phyloP scores from a whole-genome alignment of 2,329 filamentous ascomycete genomes.

The Colletotrichum euphorbiae region DNA sequence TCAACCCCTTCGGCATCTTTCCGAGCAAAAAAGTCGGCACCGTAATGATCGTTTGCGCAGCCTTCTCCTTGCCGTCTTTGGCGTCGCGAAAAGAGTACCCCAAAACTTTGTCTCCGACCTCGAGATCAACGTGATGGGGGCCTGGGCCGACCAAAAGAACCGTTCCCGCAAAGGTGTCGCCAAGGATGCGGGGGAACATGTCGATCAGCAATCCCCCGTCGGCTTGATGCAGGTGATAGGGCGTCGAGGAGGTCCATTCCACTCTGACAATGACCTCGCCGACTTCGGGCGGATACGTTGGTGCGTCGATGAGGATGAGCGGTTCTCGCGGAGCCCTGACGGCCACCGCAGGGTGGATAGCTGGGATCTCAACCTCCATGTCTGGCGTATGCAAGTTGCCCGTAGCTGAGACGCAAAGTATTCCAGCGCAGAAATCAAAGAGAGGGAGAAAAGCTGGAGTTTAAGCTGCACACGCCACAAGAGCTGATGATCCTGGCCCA shows the following conservation, averaged over 20 bases:
- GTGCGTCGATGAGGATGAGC: constrained; percentile 42
- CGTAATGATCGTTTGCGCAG: constrained; percentile 67
- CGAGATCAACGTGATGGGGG: constrained; percentile 49
- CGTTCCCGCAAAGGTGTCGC: constrained; percentile 63
- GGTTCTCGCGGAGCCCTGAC: constrained; percentile 42
- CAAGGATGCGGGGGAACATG: constrained; percentile 61
- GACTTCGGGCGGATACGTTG: constrained; percentile 48
- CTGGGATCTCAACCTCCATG: constrained; percentile 41
- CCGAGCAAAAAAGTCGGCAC: constrained; percentile 61
- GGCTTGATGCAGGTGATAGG: constrained; percentile 71
- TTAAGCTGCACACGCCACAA: not conserved
- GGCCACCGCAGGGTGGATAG: constrained; percentile 45
- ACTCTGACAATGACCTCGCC: constrained; percentile 66
- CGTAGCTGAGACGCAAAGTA: not conserved
- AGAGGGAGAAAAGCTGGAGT: not conserved
- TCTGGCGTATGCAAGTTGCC: not conserved
- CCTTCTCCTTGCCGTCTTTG: constrained; percentile 60
- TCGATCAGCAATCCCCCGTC: constrained; percentile 68
- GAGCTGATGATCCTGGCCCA: not conserved
- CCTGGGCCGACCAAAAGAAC: constrained; percentile 62
- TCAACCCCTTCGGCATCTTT: constrained; percentile 56
- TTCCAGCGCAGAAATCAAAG: not conserved
- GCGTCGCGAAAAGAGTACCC: constrained; percentile 62
- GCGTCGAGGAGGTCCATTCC: constrained; percentile 70
- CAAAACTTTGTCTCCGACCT: constrained; percentile 66